A percentile compares a stretch with the other conserved stretches of the same genome.
Evolutionary conservation across 1,139 yeast genomes (phyloP).

Genomic region (Pneumocystis wakefieldiae): DNA sequence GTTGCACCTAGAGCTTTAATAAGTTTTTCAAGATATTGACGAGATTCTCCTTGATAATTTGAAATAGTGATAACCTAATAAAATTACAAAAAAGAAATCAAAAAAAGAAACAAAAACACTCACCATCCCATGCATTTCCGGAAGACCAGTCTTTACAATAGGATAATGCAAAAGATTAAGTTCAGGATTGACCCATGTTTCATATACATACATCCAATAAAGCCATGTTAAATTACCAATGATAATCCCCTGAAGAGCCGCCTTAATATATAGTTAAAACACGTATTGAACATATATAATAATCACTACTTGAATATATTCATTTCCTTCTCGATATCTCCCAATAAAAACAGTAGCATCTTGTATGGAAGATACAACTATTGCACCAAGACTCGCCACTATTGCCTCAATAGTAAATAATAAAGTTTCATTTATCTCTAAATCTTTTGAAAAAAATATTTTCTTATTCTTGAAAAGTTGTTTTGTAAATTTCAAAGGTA

Average conservation of each 20-base stretch:
- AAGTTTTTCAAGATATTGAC: constrained; percentile 54
- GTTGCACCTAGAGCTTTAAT: constrained; percentile 58
- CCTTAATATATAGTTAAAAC: constrained; percentile 10
- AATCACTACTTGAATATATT: constrained; percentile 25
- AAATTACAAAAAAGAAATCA: background rate
- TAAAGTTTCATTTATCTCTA: constrained; percentile 24
- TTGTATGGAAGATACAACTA: constrained; percentile 23
- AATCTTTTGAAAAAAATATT: constrained; percentile 24
- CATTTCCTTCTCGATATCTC: constrained; percentile 43
- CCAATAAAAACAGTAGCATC: constrained; percentile 52
- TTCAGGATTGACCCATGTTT: constrained; percentile 44
- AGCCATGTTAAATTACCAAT: constrained; percentile 69
- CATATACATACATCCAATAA: constrained; percentile 43
- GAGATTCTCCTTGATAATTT: constrained; percentile 72
- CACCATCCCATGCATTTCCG: constrained; percentile 30
- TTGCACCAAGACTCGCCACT: constrained; percentile 30
- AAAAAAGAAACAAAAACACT: background rate
- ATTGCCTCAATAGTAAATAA: constrained; percentile 23
- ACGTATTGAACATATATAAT: background rate
- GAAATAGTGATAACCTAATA: constrained; percentile 48
- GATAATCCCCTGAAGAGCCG: constrained; percentile 22
- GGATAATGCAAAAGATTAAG: constrained; percentile 58
- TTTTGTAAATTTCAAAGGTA: constrained; percentile 7
- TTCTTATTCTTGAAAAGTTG: constrained; percentile 21
- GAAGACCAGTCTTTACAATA: constrained; percentile 37